Evolutionary conservation across 2,329 filamentous ascomycete species (phyloP), one percentile per base, ranked within the genome.

Genomic region (Aureobasidium sp.): DNA sequence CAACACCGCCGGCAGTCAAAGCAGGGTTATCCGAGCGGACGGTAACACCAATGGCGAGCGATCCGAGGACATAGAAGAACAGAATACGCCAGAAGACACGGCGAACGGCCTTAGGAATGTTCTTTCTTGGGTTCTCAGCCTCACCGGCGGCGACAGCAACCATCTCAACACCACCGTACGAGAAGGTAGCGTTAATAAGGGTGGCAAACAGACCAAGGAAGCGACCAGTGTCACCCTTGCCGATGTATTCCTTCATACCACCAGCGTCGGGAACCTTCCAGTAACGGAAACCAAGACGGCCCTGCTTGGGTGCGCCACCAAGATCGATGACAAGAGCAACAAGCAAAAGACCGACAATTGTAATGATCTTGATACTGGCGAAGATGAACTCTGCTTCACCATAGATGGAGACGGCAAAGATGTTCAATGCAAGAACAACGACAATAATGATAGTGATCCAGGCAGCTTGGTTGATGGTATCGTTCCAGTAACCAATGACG

Each of bases 231-330:
- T 63, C 58, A 1, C 80, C 81, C 0, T 69, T 71, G 2, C 74
- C 74, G n/a, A 86, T 77, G 62, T 84, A 80, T 60, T 84, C 79
- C 29, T 83, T 80, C 60, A 63, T 63, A 24, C 35, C 35, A 17
- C 35, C 47, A 7, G 35, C 25, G 27, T 39, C 35, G 3, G 25
- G 35, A 1, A n/a, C 14, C 1, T 12, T 17, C 86, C 85, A 90
- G 67, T 86, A 87, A 34, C 74, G 68, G 65, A 88, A 88, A 2
- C 85, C 85, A 48, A 82, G 74, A 4, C 78, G 71, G 17, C 78
- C 73, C 0, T 75, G 76, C 3, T 79, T 79, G 0, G 81, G 76
- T 2, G 80, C 74, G 41, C 81, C 82, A 25, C 82, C 82, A 1
- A 84, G 73, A 60, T 82, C 78, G 60, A 85, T 80, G 54, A 84